A percentile compares a stretch with the other conserved stretches of the same genome.
Conservation (phyloP, 2,329 filamentous ascomycete species). For the Talaromyces sp. region DNA sequence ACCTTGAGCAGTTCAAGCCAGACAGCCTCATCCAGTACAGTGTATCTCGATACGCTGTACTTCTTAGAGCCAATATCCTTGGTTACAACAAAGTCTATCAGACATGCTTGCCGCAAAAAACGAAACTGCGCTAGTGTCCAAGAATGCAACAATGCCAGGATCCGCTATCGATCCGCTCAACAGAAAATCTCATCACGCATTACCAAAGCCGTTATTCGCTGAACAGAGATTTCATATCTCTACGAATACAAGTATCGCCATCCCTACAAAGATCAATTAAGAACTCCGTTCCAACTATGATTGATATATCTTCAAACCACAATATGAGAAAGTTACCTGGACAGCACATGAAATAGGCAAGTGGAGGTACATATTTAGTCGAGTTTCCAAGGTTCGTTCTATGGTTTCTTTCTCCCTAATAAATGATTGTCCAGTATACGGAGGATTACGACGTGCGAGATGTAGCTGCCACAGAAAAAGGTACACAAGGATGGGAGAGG, state of each 20-base stretch:
- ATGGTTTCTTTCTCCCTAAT: no score
- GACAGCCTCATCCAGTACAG: no score
- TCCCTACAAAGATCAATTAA: neutral
- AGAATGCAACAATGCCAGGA: neutral
- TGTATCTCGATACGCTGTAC: no score
- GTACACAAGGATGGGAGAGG: no score
- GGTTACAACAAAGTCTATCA: no score
- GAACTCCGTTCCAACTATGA: neutral
- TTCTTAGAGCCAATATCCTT: no score
- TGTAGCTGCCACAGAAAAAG: no score
- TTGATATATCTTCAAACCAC: neutral
- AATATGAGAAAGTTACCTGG: neutral
- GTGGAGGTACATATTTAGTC: neutral
- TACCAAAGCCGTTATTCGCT: neutral
- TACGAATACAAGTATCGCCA: neutral
- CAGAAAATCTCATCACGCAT: neutral
- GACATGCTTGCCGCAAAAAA: neutral
- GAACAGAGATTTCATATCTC: neutral
- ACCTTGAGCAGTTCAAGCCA: no score
- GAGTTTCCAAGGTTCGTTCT: neutral
- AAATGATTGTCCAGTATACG: no score
- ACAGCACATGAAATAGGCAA: neutral
- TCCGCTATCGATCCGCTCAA: neutral
- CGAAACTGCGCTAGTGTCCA: neutral
- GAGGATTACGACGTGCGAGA: no score